Evolutionary conservation across 2,329 filamentous ascomycete species (phyloP), one percentile per base, ranked within the genome.

Genomic region (Celoporthe dispersa): DNA sequence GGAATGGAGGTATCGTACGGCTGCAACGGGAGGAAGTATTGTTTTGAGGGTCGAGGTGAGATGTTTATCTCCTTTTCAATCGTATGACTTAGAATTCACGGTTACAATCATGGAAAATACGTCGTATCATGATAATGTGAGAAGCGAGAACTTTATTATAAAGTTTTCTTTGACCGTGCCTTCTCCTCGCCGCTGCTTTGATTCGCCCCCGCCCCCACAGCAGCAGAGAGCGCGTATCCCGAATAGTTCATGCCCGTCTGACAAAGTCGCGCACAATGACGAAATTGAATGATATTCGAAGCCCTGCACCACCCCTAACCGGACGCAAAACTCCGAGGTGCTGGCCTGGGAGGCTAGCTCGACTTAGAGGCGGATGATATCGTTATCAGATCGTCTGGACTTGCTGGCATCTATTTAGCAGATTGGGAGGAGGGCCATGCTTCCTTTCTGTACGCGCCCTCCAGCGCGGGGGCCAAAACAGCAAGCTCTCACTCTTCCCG

Each of bases 191-290:
- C 14, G 12, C 53, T 16, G 12, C 53, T 57, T 48, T n/a, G 16
- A 48, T 6, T 19, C 44, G 53, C 11, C 25, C 25, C 12, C 25
- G 31, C 35, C 16, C 22, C 11, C 31, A n/a, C n/a, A 7, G 25
- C 25, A 57, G 51, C 25, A 16, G 11, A 33, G 12, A 6, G 12
- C 53, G 25, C 25, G 53, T 57, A 57, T 12, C 53, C 53, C 53
- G 28, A 57, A 31, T 57, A 57, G 53, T 33, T 31, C 25, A 57
- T 57, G 25, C 28, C 53, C 53, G 53, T 57, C 53, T 31, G 53
- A 57, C n/a, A 57, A 48, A n/a, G 51, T 28, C n/a, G 28, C 28
- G 53, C 53, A 57, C 25, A 16, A 57, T 57, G 53, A 57, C 53
- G 53, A 57, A 57, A 57, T 31, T 12, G 28, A n/a, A 25, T 16